These are phyloP conservation scores for Ascochyta rabiei DNA, from an alignment of 2,329 filamentous ascomycete species.

Conservation along the genomic window DNA sequence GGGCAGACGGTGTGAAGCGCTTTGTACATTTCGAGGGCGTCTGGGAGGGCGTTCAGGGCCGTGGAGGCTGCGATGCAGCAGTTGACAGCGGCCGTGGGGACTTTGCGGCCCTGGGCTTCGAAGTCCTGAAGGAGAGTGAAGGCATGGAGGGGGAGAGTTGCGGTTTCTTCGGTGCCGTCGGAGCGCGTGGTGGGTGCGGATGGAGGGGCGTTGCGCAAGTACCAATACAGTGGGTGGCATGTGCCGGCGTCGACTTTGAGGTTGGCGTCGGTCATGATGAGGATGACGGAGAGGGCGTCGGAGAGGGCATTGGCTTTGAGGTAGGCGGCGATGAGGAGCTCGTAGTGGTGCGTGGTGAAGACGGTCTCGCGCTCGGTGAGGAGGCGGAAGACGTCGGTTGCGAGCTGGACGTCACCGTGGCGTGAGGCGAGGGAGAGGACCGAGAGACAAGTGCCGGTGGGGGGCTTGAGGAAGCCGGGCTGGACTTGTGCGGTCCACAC, in stretches of 20 bases:
- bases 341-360: slow-evolving; percentile 74
- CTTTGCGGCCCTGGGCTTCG: slow-evolving; percentile 53
- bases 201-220: slow-evolving; percentile 54
- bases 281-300: slow-evolving; percentile 71
- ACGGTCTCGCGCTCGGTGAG: slow-evolving; percentile 64
- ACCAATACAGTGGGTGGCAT: slow-evolving; percentile 66
- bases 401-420: slow-evolving; percentile 70
- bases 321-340: slow-evolving; percentile 77
- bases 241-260: slow-evolving; percentile 63
- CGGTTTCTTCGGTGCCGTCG: slow-evolving; percentile 45
- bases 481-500: slow-evolving; percentile 74
- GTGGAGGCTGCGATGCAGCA: slow-evolving; percentile 60
- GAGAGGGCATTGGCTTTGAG: slow-evolving; percentile 64
- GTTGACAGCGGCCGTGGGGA: slow-evolving; percentile 60
- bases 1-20: slow-evolving; percentile 60
- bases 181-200: neutral
- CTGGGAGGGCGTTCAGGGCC: slow-evolving; percentile 51
- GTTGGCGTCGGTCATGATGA: slow-evolving; percentile 73
- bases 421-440: slow-evolving; percentile 75
- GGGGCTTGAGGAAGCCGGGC: slow-evolving; percentile 63
- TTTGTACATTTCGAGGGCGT: slow-evolving; percentile 67
- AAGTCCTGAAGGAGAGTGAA: slow-evolving; percentile 64
- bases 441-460: slow-evolving; percentile 69
- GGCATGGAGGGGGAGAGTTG: slow-evolving; percentile 52
- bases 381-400: slow-evolving; percentile 71